Evolutionary conservation across 2,329 filamentous ascomycete species (phyloP), one percentile per base, ranked within the genome.

Genomic region (Penicillium hesseltinei): DNA sequence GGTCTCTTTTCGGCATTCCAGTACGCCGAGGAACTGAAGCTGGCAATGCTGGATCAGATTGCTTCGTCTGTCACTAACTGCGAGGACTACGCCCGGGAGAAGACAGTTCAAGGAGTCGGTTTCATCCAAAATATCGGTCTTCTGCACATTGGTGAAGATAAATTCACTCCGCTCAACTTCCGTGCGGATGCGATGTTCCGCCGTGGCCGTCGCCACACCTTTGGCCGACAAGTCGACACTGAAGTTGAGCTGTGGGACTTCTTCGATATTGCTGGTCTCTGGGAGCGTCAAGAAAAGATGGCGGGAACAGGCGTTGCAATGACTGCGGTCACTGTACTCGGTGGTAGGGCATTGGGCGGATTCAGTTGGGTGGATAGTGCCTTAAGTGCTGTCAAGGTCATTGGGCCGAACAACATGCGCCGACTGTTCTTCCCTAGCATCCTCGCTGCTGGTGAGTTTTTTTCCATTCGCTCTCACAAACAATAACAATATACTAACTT

Each of bases 231-330:
- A 70, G 87, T 97, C 17, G 87, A 97, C 59, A 87, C 96, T 21
- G 86, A 94, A 53, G 90, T 94, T 4, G 92, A 99, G 70, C 67
- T 96, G 0, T 89, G 83, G 83, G 94, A 99, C 77, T 97, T 99
- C 80, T 90, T 99, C 68, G 94, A 99, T 74, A 82, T 92, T 73
- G 82, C 86, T 19, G 89, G 86, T 11, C 77, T 97, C 6, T 83
- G 96, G 78, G 91, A 97, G 69, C 84, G 87, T 53, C 93, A 97
- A 73, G 94, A 99, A 76, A 99, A 97, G 81, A 82, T 95, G 55
- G 92, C 93, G 6, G 91, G 93, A 39, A 95, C 92, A 3, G 90
- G 94, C 62, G 92, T 99, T 88, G 94, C 93, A 6, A 82, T 99
- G 70, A 99, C 94, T 1, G 84, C 96, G 36, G 90, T 90, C 10